Base-by-base conservation (phyloP, 495 filamentous ascomycete genomes). In the Trichoderma gamsii region DNA sequence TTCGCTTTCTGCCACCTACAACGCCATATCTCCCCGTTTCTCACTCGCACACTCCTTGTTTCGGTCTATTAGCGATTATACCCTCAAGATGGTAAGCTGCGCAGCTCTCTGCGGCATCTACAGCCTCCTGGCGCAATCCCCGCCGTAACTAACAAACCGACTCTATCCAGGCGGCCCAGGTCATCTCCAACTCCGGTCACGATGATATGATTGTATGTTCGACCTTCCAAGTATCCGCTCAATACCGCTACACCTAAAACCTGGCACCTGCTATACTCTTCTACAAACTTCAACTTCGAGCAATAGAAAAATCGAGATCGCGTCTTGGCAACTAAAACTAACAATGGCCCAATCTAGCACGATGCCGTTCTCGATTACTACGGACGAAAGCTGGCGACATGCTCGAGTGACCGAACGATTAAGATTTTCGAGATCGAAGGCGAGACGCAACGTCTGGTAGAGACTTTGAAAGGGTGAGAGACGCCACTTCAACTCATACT, bases 391-490 rank as follows among this genome's bases (percentile, higher is more conserved):
- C 88, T 99, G 73, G 95, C 95, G 70, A 99, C 95, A 72, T 98
- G 95, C 79, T 97, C 93, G 25, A 97, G 93, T 67, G 95, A 99
- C 79, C 92, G 92, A 77, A 98, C 94, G 64, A 96, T 99, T 82
- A 98, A 97, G 81, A 97, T 99, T 76, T 99, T 97, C 74, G 95
- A 98, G 81, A 90, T 98, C 65, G 95, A 98, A 78, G 92, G 93
- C 70, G 92, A 97, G 74, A 86, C 90, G 71, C 95, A 99, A 79
- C 85, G 91, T 64, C 80, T 98, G 66, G 88, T 90, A 29, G 95
- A 97, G 81, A 99, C 95, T 43, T 82, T 98, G 71, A 96, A 95
- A 79, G 94, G 94, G 94, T 96, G 87, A 69, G 87, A 69, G 82
- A 70, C 35, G 41, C 12, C 16, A 18, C 63, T 35, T 18, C 41